Evolutionary conservation across 2,329 filamentous ascomycete genomes (phyloP), one percentile per base, ranked within the genome.

Genomic region (Talaromyces funiculosus): DNA sequence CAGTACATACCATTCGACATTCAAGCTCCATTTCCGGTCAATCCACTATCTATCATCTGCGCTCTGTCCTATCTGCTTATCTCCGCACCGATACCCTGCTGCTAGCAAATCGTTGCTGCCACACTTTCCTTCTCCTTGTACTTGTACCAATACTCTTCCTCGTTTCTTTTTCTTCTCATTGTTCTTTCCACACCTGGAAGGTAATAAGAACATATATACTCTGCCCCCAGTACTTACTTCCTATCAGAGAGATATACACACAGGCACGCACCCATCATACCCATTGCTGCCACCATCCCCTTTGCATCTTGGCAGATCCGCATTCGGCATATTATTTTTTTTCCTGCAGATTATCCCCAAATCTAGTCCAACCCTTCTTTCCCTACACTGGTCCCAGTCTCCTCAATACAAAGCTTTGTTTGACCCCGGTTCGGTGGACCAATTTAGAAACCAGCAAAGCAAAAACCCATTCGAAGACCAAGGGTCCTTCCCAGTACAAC

Each of bases 341-440:
- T 53, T 14, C 29, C 3, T 35, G 57, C 43, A 65, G 64, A 31
- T 18, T 49, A 67, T 65, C 64, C 54, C 64, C 63, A 33, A 37
- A 58, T 62, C 66, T 64, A 67, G 64, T 63, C 65, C 62, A 64
- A 63, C 33, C 37, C 24, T 42, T 29, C 45, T 47, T 38, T 38
- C n/a, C n/a, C 22, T 53, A 31, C 18, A 38, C 31, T 33, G 37
- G 14, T 40, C 16, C 38, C 18, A 38, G n/a, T 29, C n/a, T 20
- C n/a, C 22, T 26, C 18, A 16, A 7, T 51, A 51, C 47, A 45
- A 45, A 16, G 42, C 29, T 51, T 33, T 51, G 26, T 45, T 59
- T 47, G 53, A 26, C 49, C 53, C 53, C 26, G 40, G 49, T 54
- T 24, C 42, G 24, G 22, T 20, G 33, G 51, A 35, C 40, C 54